phyloP scores from a whole-genome alignment of 1,284 basidiomycete species.

The Golubevia pallescens region DNA sequence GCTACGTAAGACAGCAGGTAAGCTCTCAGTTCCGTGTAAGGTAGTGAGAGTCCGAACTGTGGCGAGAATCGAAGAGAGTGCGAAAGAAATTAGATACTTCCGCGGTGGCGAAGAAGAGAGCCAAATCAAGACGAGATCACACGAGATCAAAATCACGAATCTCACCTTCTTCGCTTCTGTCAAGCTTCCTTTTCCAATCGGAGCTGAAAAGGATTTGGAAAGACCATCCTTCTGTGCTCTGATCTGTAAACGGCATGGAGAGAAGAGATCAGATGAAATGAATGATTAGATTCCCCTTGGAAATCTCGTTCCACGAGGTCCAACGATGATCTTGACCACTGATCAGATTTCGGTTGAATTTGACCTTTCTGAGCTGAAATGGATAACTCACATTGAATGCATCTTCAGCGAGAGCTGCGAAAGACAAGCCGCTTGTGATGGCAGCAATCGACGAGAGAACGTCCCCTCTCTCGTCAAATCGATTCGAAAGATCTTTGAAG shows the following conservation, averaged over 20 bases:
- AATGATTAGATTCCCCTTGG: too few relatives aligned
- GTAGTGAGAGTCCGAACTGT: slow-evolving; percentile 15
- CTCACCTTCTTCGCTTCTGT: slow-evolving; percentile 13
- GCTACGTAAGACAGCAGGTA: slow-evolving; percentile 28
- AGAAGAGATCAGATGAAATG: too few relatives aligned
- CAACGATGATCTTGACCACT: too few relatives aligned
- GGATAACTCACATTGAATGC: neutral
- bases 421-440: neutral
- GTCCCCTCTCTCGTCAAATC: slow-evolving; percentile 15
- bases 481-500: slow-evolving; percentile 12
- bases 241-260: too few relatives aligned
- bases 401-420: neutral
- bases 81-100: too few relatives aligned
- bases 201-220: too few relatives aligned
- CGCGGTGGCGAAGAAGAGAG: too few relatives aligned
- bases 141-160: slow-evolving; percentile 18
- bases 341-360: neutral
- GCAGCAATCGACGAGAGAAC: neutral
- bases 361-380: neutral
- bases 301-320: too few relatives aligned
- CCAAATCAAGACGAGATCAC: slow-evolving; percentile 22
- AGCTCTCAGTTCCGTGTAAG: slow-evolving; percentile 25
- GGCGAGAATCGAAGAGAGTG: neutral
- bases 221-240: too few relatives aligned
- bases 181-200: too few relatives aligned